Evolutionary conservation across 805 yeast genomes (phyloP).

Genomic region (Zygoascus bituminiphila): DNA sequence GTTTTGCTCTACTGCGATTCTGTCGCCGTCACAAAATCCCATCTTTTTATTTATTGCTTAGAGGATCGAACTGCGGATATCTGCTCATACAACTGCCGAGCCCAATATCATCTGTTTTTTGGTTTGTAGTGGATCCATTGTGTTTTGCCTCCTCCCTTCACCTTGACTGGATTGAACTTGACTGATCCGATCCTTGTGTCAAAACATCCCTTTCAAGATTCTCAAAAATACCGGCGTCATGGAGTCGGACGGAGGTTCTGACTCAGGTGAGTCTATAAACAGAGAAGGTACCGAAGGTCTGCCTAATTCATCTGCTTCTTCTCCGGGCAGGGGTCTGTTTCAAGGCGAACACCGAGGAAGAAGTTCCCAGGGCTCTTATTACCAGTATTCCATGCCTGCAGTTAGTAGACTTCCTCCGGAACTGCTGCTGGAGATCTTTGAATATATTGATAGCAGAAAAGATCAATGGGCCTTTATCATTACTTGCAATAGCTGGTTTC

Average conservation of each 20-base stretch:
- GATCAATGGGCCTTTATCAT: conserved; percentile 36
- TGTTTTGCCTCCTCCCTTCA: too few relatives aligned
- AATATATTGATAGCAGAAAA: conserved; percentile 11
- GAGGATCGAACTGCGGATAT: too few relatives aligned
- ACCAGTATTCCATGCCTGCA: conserved; percentile 8
- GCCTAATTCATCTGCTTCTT: background rate
- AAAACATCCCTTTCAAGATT: too few relatives aligned
- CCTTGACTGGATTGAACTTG: background rate
- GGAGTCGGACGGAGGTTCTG: background rate
- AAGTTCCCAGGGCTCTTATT: background rate
- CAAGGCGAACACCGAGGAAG: background rate
- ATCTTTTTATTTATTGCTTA: too few relatives aligned
- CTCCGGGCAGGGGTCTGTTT: background rate
- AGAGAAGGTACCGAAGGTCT: background rate
- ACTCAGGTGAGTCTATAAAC: background rate
- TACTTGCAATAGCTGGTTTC: conserved; percentile 76
- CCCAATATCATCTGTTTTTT: too few relatives aligned
- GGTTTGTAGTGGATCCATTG: too few relatives aligned
- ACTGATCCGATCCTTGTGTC: background rate
- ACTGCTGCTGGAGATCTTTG: conserved; percentile 20
- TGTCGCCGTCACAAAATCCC: too few relatives aligned
- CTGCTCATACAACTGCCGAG: too few relatives aligned
- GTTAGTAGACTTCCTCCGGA: conserved; percentile 38
- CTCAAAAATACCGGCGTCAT: too few relatives aligned
- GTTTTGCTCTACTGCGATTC: too few relatives aligned